These are phyloP conservation scores for Sporothrix inflata DNA, from an alignment of 2,329 filamentous ascomycete genomes.

Conservation along the genomic window DNA sequence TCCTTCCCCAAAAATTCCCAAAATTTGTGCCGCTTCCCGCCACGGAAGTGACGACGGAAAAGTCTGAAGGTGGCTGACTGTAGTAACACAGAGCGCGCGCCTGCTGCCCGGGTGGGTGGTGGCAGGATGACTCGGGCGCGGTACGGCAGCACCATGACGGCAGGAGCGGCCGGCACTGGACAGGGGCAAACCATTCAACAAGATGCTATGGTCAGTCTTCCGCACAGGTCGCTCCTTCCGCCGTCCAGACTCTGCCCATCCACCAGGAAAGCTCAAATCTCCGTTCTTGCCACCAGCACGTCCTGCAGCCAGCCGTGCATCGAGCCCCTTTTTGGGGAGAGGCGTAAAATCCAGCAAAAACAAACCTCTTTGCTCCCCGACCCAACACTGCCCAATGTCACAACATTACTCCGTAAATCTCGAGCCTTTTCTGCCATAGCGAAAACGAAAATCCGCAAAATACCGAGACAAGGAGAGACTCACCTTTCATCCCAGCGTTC, in stretches of 20 bases:
- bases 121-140: neutral
- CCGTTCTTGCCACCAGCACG: constrained; percentile 1
- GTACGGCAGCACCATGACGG: neutral
- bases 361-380: neutral
- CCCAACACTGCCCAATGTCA: neutral
- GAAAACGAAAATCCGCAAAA: too few species aligned
- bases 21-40: neutral
- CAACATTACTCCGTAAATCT: neutral
- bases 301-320: neutral
- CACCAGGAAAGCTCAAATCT: neutral
- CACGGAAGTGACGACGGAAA: constrained; percentile 9
- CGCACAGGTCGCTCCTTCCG: constrained; percentile 15
- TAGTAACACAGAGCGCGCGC: neutral
- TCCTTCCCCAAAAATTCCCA: neutral
- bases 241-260: neutral
- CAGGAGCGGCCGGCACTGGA: constrained; percentile 10
- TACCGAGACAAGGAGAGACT: too few species aligned
- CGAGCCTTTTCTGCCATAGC: neutral
- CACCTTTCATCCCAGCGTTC: neutral
- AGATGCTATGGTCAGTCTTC: neutral
- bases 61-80: neutral
- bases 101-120: neutral
- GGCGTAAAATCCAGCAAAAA: neutral
- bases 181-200: constrained; percentile 4
- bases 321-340: neutral